Evolutionary conservation across 2,329 filamentous ascomycete genomes (phyloP).

Genomic region (Fusarium irregulare): DNA sequence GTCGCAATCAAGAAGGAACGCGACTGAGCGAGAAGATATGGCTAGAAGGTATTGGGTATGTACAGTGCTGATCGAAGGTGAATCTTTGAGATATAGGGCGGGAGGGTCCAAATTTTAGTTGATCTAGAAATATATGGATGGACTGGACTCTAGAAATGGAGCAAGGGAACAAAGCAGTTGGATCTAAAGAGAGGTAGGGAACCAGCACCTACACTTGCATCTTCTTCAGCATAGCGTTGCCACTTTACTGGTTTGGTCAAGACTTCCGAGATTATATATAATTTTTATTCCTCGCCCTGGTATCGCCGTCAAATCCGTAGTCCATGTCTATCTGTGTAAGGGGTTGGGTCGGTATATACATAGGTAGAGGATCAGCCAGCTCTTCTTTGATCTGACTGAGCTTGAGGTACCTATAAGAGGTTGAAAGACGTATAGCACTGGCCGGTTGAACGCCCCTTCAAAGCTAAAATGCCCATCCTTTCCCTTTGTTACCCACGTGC

Average conservation of each 20-base stretch:
- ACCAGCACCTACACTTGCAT: constrained; percentile 33
- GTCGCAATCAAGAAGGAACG: constrained; percentile 50
- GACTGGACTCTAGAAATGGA: background rate
- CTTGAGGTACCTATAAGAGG: constrained; percentile 13
- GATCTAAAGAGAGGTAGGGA: constrained; percentile 17
- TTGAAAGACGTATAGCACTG: constrained; percentile 24
- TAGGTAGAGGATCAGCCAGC: constrained; percentile 17
- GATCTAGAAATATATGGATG: background rate
- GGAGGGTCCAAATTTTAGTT: background rate
- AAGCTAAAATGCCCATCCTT: constrained; percentile 24
- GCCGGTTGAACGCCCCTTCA: constrained; percentile 44
- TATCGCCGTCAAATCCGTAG: constrained; percentile 24
- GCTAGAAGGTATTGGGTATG: background rate
- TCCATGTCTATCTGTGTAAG: constrained; percentile 26
- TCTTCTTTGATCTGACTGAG: constrained; percentile 7
- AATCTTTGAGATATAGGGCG: background rate
- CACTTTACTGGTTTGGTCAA: constrained; percentile 12
- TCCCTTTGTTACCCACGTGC: constrained; percentile 18
- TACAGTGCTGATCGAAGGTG: background rate
- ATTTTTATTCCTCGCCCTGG: constrained; percentile 13
- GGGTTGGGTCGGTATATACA: constrained; percentile 35
- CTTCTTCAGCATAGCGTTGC: constrained; percentile 27
- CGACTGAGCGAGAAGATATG: constrained; percentile 8
- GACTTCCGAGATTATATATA: background rate
- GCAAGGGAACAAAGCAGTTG: constrained; percentile 7